Base-by-base conservation (phyloP, 371 early-diverging fungal genomes). In the Apophysomyces ossiformis region DNA sequence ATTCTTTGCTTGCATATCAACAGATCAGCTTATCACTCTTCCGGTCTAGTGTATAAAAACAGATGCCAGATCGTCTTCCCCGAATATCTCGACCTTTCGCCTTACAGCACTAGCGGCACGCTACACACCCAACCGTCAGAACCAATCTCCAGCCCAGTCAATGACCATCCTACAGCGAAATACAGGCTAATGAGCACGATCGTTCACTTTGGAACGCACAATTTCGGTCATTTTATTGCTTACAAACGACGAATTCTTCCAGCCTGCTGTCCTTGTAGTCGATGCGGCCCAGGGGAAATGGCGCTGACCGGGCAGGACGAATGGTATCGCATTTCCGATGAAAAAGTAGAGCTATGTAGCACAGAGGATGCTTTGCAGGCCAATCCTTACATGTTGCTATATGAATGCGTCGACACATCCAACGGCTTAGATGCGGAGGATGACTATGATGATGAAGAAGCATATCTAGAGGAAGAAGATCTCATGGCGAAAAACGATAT, bases 191-290 rank as follows among this genome's bases (percentile, higher is more conserved):
- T 88, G 73, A 87, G 93, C 7, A 89, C 91, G 0, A 88, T 97
- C 39, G 91, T 96, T 9, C 98, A 98, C 67, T 92, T 88, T 67
- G 98, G 81, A 9, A 72, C 71, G 9, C 98, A 98, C 72, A 90
- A 94, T 6, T 92, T 85, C 7, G 98, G 98, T 0, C 98, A 98
- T 71, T 98, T 94, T 74, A 92, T 96, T 46, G 92, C 96, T 0
- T 95, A 90, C 69, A 85, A 96, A 21, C 85, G 95, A 37, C 84
- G 86, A 36, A 63, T 73, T 35, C 68, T 69, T 57, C 58, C 77
- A 36, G 71, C 69, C 36, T 37, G 56, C 16, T 82, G 86, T 69
- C 43, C 64, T 35, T 83, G 80, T 47, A 21, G 38, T 15, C 18
- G 47, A n/a, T 79, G 79, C 50, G 54, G 54, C 5, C 54, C 54